A percentile compares a stretch with the other conserved stretches of the same genome.
phyloP scores from a whole-genome alignment of 2,329 filamentous ascomycete genomes.

The Furcasterigmium sp. region DNA sequence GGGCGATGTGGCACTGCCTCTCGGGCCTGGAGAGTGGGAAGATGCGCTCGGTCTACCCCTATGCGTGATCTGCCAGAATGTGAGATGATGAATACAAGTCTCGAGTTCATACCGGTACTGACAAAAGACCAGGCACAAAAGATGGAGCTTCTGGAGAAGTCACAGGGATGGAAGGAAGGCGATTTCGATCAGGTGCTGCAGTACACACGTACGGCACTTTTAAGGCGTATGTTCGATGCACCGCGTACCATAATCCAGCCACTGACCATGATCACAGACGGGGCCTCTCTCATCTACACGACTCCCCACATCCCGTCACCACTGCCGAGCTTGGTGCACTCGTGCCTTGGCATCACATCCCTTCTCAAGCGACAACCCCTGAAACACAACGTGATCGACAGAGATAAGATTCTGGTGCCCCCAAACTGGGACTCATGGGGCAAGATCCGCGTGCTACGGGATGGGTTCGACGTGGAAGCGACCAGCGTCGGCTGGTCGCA shows the following conservation, averaged over 20 bases:
- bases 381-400: slow-evolving; percentile 87
- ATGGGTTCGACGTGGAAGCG: slow-evolving; percentile 86
- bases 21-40: slow-evolving; percentile 90
- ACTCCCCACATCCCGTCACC: slow-evolving; percentile 71
- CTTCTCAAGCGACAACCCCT: slow-evolving; percentile 72
- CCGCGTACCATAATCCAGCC: background rate
- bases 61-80: slow-evolving; percentile 94
- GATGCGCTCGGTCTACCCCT: slow-evolving; percentile 81
- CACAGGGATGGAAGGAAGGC: slow-evolving; percentile 89
- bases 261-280: slow-evolving; percentile 49
- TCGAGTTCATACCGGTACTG: slow-evolving; percentile 9
- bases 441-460: slow-evolving; percentile 87
- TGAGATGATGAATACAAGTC: slow-evolving; percentile 33
- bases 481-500: slow-evolving; percentile 81
- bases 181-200: slow-evolving; percentile 96
- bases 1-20: slow-evolving; percentile 65
- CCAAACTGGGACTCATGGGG: slow-evolving; percentile 99
- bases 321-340: slow-evolving; percentile 75
- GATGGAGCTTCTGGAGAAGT: slow-evolving; percentile 86
- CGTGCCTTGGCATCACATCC: slow-evolving; percentile 80
- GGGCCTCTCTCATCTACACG: slow-evolving; percentile 80
- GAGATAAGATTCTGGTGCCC: slow-evolving; percentile 90
- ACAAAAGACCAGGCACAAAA: slow-evolving; percentile 61
- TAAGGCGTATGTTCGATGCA: slow-evolving; percentile 63
- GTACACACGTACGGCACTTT: slow-evolving; percentile 79